phyloP scores from a whole-genome alignment of 768 basidiomycete species.

The Galerina marginata region DNA sequence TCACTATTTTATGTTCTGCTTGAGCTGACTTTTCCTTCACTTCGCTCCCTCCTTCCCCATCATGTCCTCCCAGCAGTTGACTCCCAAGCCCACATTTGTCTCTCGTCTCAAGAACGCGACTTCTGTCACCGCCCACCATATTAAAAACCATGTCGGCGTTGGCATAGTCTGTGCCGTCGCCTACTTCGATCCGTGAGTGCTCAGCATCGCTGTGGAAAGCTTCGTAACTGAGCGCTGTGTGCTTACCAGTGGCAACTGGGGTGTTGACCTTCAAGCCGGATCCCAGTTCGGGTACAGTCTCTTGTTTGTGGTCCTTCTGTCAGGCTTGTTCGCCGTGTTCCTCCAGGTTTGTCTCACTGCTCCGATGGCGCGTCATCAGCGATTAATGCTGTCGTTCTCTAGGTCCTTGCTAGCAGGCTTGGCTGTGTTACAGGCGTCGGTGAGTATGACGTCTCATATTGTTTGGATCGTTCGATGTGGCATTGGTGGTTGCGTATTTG shows the following conservation, averaged over 20 bases:
- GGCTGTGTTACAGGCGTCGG: slow-evolving; percentile 85
- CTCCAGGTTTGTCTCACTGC: slow-evolving; percentile 61
- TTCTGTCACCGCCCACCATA: slow-evolving; percentile 50
- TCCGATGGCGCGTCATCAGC: not conserved
- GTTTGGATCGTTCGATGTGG: slow-evolving; percentile 1
- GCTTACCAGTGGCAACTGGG: slow-evolving; percentile 77
- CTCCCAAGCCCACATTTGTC: slow-evolving; percentile 11
- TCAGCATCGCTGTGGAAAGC: slow-evolving; percentile 2
- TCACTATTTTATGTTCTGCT: slow-evolving; percentile 30
- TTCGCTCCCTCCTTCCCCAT: slow-evolving; percentile 29
- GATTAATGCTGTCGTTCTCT: not conserved
- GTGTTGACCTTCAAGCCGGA: slow-evolving; percentile 88
- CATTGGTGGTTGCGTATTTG: not conserved
- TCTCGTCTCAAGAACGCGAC: slow-evolving; percentile 38
- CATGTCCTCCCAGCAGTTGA: slow-evolving; percentile 12
- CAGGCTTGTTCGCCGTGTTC: slow-evolving; percentile 83
- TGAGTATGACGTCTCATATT: slow-evolving; percentile 34
- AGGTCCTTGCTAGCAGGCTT: slow-evolving; percentile 80
- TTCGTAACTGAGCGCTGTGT: slow-evolving; percentile 9
- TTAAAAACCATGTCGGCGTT: slow-evolving; percentile 73
- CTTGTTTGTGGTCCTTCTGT: slow-evolving; percentile 83
- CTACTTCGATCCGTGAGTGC: slow-evolving; percentile 85
- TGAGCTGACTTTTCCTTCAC: slow-evolving; percentile 18
- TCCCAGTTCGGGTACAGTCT: slow-evolving; percentile 85
- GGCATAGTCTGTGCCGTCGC: slow-evolving; percentile 90